Base-by-base conservation (phyloP, 2,329 filamentous ascomycete species). In the Colletotrichum kahawae region DNA sequence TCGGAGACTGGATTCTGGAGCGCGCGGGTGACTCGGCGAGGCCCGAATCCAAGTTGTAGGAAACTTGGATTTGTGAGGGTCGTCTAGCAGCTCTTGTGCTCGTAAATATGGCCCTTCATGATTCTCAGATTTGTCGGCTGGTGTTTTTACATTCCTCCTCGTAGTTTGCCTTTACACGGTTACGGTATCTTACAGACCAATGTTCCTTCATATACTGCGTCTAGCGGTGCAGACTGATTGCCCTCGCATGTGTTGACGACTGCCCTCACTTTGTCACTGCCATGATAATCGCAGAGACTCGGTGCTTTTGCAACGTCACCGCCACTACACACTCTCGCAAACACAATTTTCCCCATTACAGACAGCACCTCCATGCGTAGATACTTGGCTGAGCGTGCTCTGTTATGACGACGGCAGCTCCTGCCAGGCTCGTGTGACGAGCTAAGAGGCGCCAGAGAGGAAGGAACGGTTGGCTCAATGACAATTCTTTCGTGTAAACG, bases 1-100 rank as follows among this genome's bases (percentile, higher is more conserved):
- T 95, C 7, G 88, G 85, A 5, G 88, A 90, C 74, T 95, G 93
- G 93, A 91, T 95, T 71, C 80, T 94, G 75, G 86, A 87, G 78
- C 74, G 80, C 76, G 54, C 67, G 57, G 62, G 77, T 56, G 78
- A 77, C 67, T 38, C 74, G 78, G 51, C 70, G 38, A 77, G 74
- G 54, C 66, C 80, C 2, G 82, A 82, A 68, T 79, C 85, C 8
- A 88, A 86, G 81, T 80, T 88, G 51, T 88, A 72, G 64, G 48
- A 68, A n/a, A 63, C 36, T 21, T 54, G 8, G 63, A 13, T 16
- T 12, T 14, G 60, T 34, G 18, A 51, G n/a, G 43, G 36, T 38
- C 24, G 14, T 34, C 18, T 43, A 18, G 21, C 18, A 10, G 34
- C 24, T 31, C 5, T 16, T 63, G 12, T 21, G 14, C 21, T 24